Base-by-base conservation (phyloP, 2,329 filamentous ascomycete species). In the Monilinia fructigena region DNA sequence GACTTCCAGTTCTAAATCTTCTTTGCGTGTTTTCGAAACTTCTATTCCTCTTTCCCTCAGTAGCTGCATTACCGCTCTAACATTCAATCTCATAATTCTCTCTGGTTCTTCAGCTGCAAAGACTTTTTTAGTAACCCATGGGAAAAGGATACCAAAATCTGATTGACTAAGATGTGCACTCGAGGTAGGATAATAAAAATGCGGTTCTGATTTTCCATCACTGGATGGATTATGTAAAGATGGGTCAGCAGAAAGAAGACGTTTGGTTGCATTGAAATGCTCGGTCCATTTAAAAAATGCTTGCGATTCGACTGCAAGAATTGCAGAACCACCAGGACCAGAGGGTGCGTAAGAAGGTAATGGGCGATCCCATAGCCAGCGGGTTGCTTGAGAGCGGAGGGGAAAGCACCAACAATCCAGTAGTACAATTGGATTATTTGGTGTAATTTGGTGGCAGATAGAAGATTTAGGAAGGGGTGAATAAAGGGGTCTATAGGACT, bases 351-450 rank as follows among this genome's bases (percentile, higher is more conserved):
- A 92, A 23, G 82, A 84, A 0, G 92, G 92, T 35, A 96, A 79
- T 0, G 91, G 89, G n/a, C 89, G 82, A n/a, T 87, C 81, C 78
- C 86, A 88, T 0, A 96, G 83, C 70, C 87, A 84, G 12, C 81
- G 78, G 2, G 88, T 89, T 50, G 82, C 79, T 6, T 85, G 83
- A 1, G 86, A 86, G 52, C 88, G 80, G 38, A 94, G 80, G 0
- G 92, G 90, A 70, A 93, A 83, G 68, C 87, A 88, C 91, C 91
- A 96, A 78, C 92, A 87, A 73, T 96, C 92, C 12, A 96, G 83
- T 1, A 96, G 80, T 67, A 92, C 82, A 1, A 87, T 80, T 0
- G 89, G 84, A 11, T 85, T 90, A 53, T 81, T 79, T 1, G 88
- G 82, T 0, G 88, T 92, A 69, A 96, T 84, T 75, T 94, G 91